A percentile compares a stretch with the other conserved stretches of the same genome.
Evolutionary conservation across 2,329 filamentous ascomycete species (phyloP).

Genomic region (Scedosporium boydii): DNA sequence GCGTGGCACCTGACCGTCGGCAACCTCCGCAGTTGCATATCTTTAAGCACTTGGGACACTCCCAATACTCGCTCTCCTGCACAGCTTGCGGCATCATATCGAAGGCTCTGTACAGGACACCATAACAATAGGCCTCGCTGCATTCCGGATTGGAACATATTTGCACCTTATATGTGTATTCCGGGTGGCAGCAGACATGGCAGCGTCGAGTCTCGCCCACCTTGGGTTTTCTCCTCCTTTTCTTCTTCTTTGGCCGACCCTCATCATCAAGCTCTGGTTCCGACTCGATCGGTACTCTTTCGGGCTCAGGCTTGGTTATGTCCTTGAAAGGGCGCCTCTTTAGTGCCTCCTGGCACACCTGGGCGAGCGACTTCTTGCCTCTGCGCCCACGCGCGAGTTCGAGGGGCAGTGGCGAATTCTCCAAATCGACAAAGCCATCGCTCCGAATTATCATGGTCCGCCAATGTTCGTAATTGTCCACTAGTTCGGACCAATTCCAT

Average conservation of each 20-base stretch:
- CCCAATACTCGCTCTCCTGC: slow-evolving; percentile 74
- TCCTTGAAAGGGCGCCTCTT: slow-evolving; percentile 73
- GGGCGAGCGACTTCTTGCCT: slow-evolving; percentile 71
- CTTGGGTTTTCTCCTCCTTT: slow-evolving; percentile 44
- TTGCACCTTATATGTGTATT: slow-evolving; percentile 77
- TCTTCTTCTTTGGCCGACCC: slow-evolving; percentile 49
- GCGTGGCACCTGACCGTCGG: slow-evolving; percentile 54
- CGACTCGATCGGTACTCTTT: slow-evolving; percentile 36
- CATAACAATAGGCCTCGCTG: slow-evolving; percentile 76
- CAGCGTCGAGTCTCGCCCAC: slow-evolving; percentile 52
- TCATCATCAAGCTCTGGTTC: slow-evolving; percentile 56
- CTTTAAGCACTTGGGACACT: slow-evolving; percentile 75
- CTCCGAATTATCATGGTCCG: slow-evolving; percentile 66
- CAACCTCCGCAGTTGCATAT: slow-evolving; percentile 85
- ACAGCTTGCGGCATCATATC: slow-evolving; percentile 78
- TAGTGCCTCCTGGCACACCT: slow-evolving; percentile 90
- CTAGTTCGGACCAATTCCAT: slow-evolving; percentile 73
- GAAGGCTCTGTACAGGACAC: slow-evolving; percentile 83
- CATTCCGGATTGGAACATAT: slow-evolving; percentile 65
- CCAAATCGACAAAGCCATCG: slow-evolving; percentile 55
- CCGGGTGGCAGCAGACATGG: slow-evolving; percentile 74
- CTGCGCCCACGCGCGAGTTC: slow-evolving; percentile 57
- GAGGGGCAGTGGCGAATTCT: slow-evolving; percentile 60
- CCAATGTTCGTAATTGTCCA: slow-evolving; percentile 74
- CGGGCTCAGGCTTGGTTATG: slow-evolving; percentile 51